Evolutionary conservation across 805 yeast species (phyloP).

Genomic region (Lachancea nothofagi): DNA sequence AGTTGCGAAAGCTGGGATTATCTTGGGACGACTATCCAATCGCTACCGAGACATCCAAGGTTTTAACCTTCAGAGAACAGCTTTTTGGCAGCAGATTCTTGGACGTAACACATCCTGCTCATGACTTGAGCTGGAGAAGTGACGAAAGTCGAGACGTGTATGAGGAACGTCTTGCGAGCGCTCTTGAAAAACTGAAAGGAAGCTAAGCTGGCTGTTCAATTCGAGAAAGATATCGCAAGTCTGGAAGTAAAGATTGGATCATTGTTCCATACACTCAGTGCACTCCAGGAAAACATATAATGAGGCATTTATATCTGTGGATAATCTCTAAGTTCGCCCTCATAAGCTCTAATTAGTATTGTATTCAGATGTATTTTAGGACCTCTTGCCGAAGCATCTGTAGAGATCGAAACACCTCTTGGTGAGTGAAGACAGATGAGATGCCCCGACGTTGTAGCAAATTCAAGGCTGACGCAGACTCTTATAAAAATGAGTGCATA

Average conservation of each 20-base stretch:
- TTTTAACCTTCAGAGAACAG: conserved; percentile 34
- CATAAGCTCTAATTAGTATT: too few relatives aligned
- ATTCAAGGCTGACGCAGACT: too few relatives aligned
- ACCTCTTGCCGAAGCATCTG: too few relatives aligned
- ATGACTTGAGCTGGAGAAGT: conserved; percentile 12
- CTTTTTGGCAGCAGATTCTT: conserved; percentile 28
- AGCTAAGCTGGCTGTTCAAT: neutral
- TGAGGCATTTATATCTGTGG: too few relatives aligned
- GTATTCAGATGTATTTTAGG: too few relatives aligned
- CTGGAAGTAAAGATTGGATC: neutral
- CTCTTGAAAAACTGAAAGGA: conserved; percentile 5
- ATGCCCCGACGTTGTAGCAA: too few relatives aligned
- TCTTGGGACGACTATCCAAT: conserved; percentile 36
- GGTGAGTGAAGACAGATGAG: too few relatives aligned
- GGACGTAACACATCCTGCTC: conserved; percentile 18
- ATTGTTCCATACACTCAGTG: too few relatives aligned
- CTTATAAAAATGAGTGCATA: too few relatives aligned
- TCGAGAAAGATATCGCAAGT: neutral
- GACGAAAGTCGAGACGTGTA: conserved; percentile 15
- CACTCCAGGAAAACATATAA: too few relatives aligned
- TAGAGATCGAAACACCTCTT: too few relatives aligned
- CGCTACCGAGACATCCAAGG: conserved; percentile 17
- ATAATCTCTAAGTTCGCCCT: too few relatives aligned
- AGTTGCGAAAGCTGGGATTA: conserved; percentile 31
- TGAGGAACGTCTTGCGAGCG: conserved; percentile 6